A percentile compares a stretch with the other conserved stretches of the same genome.
Evolutionary conservation across 305 asterid species (phyloP).

Genomic region (Fraxinus sp.): DNA sequence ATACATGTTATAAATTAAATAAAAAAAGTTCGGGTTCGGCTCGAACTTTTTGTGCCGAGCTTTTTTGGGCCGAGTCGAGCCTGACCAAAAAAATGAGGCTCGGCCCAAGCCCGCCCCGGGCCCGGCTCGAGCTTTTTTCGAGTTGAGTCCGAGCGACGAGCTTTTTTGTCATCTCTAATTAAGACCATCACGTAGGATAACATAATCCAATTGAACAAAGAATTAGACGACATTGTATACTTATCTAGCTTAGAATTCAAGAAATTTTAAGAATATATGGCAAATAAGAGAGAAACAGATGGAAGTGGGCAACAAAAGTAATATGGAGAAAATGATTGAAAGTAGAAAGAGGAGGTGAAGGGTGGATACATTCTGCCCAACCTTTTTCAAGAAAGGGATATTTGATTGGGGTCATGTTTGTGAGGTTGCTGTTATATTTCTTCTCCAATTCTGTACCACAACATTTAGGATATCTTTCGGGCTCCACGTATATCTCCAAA

Average conservation of each 20-base stretch:
- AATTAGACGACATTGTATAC: background rate
- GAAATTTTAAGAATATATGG: background rate
- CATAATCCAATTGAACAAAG: background rate
- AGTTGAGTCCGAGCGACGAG: too few relatives aligned
- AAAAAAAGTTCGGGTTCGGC: too few relatives aligned
- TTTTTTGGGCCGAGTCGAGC: too few relatives aligned
- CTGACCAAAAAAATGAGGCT: too few relatives aligned
- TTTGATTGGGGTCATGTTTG: slow-evolving; percentile 28
- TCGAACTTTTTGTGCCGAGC: too few relatives aligned
- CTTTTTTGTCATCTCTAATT: too few relatives aligned
- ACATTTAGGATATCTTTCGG: slow-evolving; percentile 16
- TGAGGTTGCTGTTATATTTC: slow-evolving; percentile 20
- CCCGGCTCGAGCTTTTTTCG: too few relatives aligned
- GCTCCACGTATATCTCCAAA: slow-evolving; percentile 5
- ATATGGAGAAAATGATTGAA: background rate
- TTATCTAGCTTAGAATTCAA: background rate
- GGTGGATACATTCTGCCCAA: slow-evolving; percentile 29
- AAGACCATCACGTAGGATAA: background rate
- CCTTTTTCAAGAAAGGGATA: slow-evolving; percentile 49
- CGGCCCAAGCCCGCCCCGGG: too few relatives aligned
- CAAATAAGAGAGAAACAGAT: background rate
- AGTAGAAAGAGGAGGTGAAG: slow-evolving; percentile 27
- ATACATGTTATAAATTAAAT: too few relatives aligned
- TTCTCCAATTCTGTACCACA: slow-evolving; percentile 25
- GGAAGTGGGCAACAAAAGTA: slow-evolving; percentile 4